Evolutionary conservation across 805 yeast genomes (phyloP), one percentile per base, ranked within the genome.

Genomic region (Cyberlindnera veronae): DNA sequence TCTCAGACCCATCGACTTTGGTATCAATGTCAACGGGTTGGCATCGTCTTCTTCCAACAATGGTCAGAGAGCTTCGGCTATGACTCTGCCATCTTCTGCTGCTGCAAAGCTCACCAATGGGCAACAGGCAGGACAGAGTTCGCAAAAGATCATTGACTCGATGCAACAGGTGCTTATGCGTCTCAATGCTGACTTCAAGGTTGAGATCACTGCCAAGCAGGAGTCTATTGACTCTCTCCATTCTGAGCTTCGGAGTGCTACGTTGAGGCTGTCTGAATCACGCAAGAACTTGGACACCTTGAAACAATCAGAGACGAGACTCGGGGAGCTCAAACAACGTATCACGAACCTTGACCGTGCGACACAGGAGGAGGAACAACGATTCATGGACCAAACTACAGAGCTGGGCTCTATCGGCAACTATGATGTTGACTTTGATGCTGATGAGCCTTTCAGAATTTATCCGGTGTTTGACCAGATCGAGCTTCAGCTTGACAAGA

Each of bases 391-490:
- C 34, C 63, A 58, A 38, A 63, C 64, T 38, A 64, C 62, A 45
- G 69, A 64, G 40, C 46, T 67, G 16, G 69, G 64, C 26, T 57
- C 54, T 45, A 59, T 61, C 57, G 62, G 66, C 53, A 54, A 59
- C 49, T 71, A 62, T 45, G 74, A 74, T 18, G 81, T 79, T 19
- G 79, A 73, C 41, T 82, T 79, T 53, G 91, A 84, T 61, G 91
- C 95, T 0, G 97, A 90, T 62, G 91, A 86, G 55, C 96, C 96
- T n/a, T 91, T 87, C 62, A 72, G 84, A 35, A 74, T 87, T 10
- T 69, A 74, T 55, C 69, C 77, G 6, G 68, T 85, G 12, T 81
- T 74, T 54, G 73, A 77, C 29, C 72, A 70, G 47, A 61, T 84
- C n/a, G 72, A 69, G 39, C 46, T 55, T 4, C 64, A 64, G 45